Percentiles rank a stretch among this genome's conserved stretches.
Evolutionary conservation across 2,329 filamentous ascomycete genomes (phyloP).

Genomic region (Tolypocladium sp.): DNA sequence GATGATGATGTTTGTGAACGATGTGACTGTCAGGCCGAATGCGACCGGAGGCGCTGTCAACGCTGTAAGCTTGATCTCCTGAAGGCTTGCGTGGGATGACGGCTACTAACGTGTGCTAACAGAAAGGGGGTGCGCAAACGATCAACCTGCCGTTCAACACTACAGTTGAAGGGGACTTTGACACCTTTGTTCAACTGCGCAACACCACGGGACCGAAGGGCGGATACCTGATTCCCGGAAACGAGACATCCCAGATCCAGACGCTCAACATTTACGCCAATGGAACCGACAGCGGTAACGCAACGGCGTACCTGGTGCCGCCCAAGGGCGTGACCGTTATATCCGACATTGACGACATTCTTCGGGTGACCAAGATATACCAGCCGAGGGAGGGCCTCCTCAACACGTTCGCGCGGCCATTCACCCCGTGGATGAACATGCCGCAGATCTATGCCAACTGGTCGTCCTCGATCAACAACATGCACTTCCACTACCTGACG

Average conservation of each 20-base stretch:
- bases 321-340: conserved; percentile 61
- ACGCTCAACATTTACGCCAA: conserved; percentile 59
- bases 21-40: conserved; percentile 39
- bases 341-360: conserved; percentile 72
- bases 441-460: conserved; percentile 70
- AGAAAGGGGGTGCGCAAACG: conserved; percentile 50
- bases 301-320: conserved; percentile 69
- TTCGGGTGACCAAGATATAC: conserved; percentile 75
- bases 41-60: conserved; percentile 42
- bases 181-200: conserved; percentile 56
- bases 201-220: conserved; percentile 42
- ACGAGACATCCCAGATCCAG: conserved; percentile 56
- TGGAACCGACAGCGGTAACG: conserved; percentile 58
- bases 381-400: conserved; percentile 63
- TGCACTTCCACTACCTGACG: conserved; percentile 76
- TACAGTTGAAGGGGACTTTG: conserved; percentile 62
- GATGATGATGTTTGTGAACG: conserved; percentile 46
- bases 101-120: not conserved
- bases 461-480: conserved; percentile 54
- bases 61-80: conserved; percentile 20
- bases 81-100: not conserved
- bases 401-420: conserved; percentile 66
- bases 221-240: conserved; percentile 48
- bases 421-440: conserved; percentile 70
- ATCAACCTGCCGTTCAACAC: conserved; percentile 57